These are phyloP conservation scores for Acacia acuminata DNA, from an alignment of 306 rosid species.

Conservation along the genomic window DNA sequence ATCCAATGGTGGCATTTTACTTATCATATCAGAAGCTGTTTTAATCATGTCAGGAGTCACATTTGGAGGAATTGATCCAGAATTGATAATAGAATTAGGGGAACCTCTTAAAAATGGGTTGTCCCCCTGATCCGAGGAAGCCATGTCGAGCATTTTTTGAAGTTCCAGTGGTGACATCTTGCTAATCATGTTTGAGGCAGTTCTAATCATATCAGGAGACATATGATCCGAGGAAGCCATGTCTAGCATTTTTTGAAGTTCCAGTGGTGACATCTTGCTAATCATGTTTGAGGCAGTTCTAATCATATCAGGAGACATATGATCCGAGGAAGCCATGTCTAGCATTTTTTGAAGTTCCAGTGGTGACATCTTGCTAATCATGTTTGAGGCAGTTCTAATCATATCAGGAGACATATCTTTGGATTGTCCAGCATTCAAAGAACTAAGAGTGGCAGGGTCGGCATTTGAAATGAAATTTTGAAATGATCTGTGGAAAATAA, in stretches of 20 bases:
- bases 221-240: constrained; percentile 84
- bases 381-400: constrained; percentile 74
- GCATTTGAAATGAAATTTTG: constrained; percentile 75
- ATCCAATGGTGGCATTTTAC: constrained; percentile 80
- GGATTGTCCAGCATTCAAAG: constrained; percentile 60
- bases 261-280: constrained; percentile 82
- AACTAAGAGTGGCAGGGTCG: constrained; percentile 71
- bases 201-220: constrained; percentile 85
- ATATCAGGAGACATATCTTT: constrained; percentile 77
- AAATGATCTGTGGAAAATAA: constrained; percentile 62
- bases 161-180: constrained; percentile 83
- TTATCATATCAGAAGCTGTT: constrained; percentile 79
- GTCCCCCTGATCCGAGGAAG: constrained; percentile 61
- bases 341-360: constrained; percentile 81
- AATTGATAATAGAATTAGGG: constrained; percentile 45
- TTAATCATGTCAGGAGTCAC: constrained; percentile 84
- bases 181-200: constrained; percentile 78
- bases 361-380: constrained; percentile 85
- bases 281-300: constrained; percentile 79
- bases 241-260: constrained; percentile 75
- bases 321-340: constrained; percentile 72
- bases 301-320: constrained; percentile 78
- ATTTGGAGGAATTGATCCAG: constrained; percentile 64
- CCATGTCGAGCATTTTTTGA: constrained; percentile 84
- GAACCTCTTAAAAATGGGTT: constrained; percentile 49